Evolutionary conservation across 148 eudicot species (phyloP), one percentile per base, ranked within the genome.

Genomic region (Persicaria tinctoria): DNA sequence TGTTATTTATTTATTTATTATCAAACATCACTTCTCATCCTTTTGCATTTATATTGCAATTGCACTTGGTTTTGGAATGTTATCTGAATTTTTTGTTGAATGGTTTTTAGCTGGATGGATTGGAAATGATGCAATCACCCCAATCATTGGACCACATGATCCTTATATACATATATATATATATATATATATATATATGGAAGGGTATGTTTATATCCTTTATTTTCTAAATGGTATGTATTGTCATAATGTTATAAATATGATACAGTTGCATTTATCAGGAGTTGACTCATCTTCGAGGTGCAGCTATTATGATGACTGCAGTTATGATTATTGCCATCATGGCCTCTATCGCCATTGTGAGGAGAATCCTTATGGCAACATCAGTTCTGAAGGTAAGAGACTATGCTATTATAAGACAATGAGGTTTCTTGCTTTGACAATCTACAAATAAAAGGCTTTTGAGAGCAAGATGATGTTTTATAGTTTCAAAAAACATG

Each of bases 301-400:
- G 78, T 78, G 94, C 86, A 73, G 88, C 94, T 56, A 80, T 88
- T 83, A 68, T 90, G 80, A 95, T 95, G 97, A 92, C 97, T 0
- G 85, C 72, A 68, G 74, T 90, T 74, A 92, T 90, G 97, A 85
- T 84, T 49, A 74, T 90, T 57, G 81, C 97, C 17, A 48, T 95
- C 73, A 88, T 95, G 51, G 87, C 94, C 62, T 90, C 99, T 72
- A 84, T 95, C 74, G 96, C 99, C 71, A 89, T 95, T 75, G 84
- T 92, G 70, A 83, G 99, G 53, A 97, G 99, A 72, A 95, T 95
- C 68, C 89, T 95, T 73, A 95, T 95, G 97, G 99, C 97, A 74
- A 92, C 96, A 70, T 89, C 97, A 44, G 97, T 95, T 71, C 89
- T 95, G 46, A 95, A 95, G 99, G 99, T 83, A 82, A 86, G 84